Evolutionary conservation across 495 filamentous ascomycete genomes (phyloP).

Genomic region (Rusavskia elegans): DNA sequence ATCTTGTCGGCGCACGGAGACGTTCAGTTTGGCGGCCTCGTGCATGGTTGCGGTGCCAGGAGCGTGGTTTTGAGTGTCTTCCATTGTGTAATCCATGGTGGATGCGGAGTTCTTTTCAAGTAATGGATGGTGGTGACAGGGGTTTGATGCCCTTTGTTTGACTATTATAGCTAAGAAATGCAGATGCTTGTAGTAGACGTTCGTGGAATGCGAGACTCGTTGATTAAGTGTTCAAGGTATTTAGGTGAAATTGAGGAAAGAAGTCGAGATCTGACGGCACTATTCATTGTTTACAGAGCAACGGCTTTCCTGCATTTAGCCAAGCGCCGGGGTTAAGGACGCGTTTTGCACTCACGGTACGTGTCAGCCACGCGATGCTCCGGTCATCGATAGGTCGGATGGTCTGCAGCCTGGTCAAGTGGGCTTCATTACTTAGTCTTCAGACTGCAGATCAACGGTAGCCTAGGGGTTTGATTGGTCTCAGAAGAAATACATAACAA

Average conservation of each 20-base stretch:
- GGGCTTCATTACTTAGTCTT: too few species aligned
- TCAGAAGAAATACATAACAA: too few species aligned
- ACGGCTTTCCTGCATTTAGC: neutral
- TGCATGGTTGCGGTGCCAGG: slow-evolving; percentile 36
- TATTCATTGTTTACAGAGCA: neutral
- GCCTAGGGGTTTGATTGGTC: too few species aligned
- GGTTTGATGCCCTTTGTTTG: neutral
- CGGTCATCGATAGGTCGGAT: neutral
- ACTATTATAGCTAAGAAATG: neutral
- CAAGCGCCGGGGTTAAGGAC: neutral
- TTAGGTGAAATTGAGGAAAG: neutral
- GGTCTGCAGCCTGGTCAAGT: neutral
- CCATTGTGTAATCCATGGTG: slow-evolving; percentile 49
- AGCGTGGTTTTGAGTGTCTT: slow-evolving; percentile 58
- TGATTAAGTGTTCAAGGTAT: too few species aligned
- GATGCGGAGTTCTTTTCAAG: neutral
- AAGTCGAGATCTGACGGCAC: too few species aligned
- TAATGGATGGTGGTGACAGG: neutral
- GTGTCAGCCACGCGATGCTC: neutral
- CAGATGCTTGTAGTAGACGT: neutral
- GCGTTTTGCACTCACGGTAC: neutral
- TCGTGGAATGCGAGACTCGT: too few species aligned
- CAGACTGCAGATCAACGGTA: neutral
- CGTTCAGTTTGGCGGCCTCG: slow-evolving; percentile 41
- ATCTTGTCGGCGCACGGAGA: slow-evolving; percentile 37